A percentile compares a stretch with the other conserved stretches of the same genome.
Conservation (phyloP, 2,329 filamentous ascomycete genomes). For the Rutstroemia sp. region DNA sequence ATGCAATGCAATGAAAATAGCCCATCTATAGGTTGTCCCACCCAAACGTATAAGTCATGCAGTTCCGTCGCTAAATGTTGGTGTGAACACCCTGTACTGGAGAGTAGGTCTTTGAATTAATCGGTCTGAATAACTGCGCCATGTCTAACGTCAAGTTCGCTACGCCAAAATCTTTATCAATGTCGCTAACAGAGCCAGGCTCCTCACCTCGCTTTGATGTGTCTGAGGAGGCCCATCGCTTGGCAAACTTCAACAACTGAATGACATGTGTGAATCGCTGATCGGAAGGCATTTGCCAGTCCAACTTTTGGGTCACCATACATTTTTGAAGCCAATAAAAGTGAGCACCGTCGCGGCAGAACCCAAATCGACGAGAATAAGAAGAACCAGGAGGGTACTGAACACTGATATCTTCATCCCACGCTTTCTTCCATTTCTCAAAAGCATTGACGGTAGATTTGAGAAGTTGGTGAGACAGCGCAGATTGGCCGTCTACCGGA, state of each 20-base stretch:
- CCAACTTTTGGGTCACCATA: constrained; percentile 52
- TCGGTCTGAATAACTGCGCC: constrained; percentile 61
- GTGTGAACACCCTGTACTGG: constrained; percentile 28
- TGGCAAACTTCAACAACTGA: constrained; percentile 51
- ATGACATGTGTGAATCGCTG: constrained; percentile 54
- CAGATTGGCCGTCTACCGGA: constrained; percentile 33
- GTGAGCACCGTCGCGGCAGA: constrained; percentile 64
- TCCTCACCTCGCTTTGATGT: constrained; percentile 59
- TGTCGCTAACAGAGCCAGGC: constrained; percentile 59
- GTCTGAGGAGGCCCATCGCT: constrained; percentile 54
- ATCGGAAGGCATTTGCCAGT: constrained; percentile 51
- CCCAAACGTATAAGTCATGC: constrained; percentile 16
- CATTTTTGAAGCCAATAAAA: constrained; percentile 67
- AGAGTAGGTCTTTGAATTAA: constrained; percentile 37
- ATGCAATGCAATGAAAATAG: constrained; percentile 8
- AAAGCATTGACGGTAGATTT: constrained; percentile 47
- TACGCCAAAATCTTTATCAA: constrained; percentile 59
- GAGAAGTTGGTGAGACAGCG: constrained; percentile 39
- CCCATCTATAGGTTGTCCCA: constrained; percentile 4
- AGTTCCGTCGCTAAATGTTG: constrained; percentile 18
- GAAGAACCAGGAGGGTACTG: constrained; percentile 55
- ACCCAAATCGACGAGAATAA: constrained; percentile 55
- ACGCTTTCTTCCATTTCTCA: constrained; percentile 64
- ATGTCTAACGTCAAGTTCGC: constrained; percentile 62
- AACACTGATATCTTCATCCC: constrained; percentile 61